Conservation (phyloP, 2,329 filamentous ascomycete species). For the Rutstroemia sp. region DNA sequence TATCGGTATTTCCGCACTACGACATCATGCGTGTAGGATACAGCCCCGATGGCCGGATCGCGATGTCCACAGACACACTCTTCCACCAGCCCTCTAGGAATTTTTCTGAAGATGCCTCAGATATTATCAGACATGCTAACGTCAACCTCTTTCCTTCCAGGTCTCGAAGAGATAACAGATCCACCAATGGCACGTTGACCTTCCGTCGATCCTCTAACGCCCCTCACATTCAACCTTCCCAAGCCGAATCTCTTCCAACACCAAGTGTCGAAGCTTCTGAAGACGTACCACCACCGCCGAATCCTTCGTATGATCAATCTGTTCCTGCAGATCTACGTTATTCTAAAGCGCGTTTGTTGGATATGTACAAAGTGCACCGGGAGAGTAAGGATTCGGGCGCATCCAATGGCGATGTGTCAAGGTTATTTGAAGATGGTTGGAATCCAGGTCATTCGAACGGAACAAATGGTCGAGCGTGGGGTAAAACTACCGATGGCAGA, state of each 20-base stretch:
- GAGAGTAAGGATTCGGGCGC: constrained; percentile 32
- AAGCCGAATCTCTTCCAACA: constrained; percentile 19
- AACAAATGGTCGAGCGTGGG: constrained; percentile 57
- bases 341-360: constrained; percentile 54
- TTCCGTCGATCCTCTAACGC: constrained; percentile 58
- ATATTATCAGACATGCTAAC: not conserved
- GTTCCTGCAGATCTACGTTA: constrained; percentile 26
- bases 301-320: constrained; percentile 36
- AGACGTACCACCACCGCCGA: constrained; percentile 25
- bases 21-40: no score
- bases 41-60: no score
- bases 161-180: constrained; percentile 50
- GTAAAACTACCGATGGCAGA: constrained; percentile 67
- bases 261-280: constrained; percentile 18
- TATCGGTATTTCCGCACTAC: no score
- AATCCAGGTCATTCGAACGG: constrained; percentile 67
- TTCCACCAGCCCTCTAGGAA: no score
- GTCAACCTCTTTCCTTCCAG: constrained; percentile 30
- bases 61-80: no score
- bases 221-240: constrained; percentile 32
- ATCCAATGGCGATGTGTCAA: constrained; percentile 52
- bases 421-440: constrained; percentile 70
- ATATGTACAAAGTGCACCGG: constrained; percentile 57
- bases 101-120: not conserved
- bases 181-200: constrained; percentile 51